A percentile compares a stretch with the other conserved stretches of the same genome.
phyloP scores from a whole-genome alignment of 306 rosid species.

The Begonia peltatifolia region DNA sequence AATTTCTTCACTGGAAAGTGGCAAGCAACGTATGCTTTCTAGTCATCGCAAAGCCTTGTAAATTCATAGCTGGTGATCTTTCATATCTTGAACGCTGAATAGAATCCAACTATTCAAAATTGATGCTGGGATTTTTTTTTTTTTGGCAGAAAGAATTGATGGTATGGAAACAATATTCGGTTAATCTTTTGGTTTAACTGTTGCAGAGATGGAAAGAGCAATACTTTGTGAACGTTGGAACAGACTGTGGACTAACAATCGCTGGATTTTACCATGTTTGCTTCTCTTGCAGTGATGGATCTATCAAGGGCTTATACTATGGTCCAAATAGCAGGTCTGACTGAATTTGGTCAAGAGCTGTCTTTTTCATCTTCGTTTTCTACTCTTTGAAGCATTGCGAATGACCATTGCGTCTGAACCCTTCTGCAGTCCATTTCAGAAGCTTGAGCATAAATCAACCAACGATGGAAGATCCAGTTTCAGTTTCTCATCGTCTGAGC shows the following conservation, averaged over 20 bases:
- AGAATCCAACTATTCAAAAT: no score
- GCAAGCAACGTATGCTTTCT: constrained; percentile 59
- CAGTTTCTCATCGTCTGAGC: constrained; percentile 77
- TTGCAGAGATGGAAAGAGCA: constrained; percentile 98
- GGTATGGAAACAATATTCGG: constrained; percentile 1
- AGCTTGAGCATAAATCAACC: constrained; percentile 81
- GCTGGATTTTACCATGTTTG: constrained; percentile 94
- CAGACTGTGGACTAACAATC: constrained; percentile 88
- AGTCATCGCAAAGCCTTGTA: no score
- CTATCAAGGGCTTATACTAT: constrained; percentile 81
- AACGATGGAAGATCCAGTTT: constrained; percentile 76
- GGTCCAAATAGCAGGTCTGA: constrained; percentile 68
- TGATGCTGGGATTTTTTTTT: no score
- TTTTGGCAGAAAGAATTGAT: background rate
- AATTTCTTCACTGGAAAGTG: constrained; percentile 97
- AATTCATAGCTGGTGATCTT: no score
- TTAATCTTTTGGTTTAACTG: constrained; percentile 1
- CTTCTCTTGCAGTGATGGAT: constrained; percentile 88
- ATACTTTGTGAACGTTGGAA: constrained; percentile 89
- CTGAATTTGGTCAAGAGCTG: background rate
- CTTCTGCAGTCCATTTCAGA: constrained; percentile 81
- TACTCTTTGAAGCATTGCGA: background rate
- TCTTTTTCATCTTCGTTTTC: background rate
- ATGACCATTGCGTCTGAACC: constrained; percentile 20
- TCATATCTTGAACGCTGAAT: no score